These are phyloP conservation scores for Tetraselmis striata DNA, from an alignment of 139 green algal genomes.

Conservation along the genomic window DNA sequence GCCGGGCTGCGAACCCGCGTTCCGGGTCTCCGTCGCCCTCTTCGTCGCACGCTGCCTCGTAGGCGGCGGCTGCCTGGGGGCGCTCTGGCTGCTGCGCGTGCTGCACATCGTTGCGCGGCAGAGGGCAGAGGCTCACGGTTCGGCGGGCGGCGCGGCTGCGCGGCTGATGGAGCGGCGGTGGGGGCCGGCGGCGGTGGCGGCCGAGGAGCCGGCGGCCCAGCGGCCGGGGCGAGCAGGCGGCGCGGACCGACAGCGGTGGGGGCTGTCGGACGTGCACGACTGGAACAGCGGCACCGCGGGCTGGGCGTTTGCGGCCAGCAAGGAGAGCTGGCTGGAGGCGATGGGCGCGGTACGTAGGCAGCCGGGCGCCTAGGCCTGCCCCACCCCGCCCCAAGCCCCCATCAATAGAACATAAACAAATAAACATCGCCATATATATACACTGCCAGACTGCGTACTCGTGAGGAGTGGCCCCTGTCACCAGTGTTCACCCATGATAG, in stretches of 20 bases:
- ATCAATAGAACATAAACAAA: too few relatives aligned
- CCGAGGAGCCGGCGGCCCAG: neutral
- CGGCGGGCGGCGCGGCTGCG: too few relatives aligned
- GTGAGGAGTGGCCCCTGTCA: too few relatives aligned
- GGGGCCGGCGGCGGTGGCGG: too few relatives aligned
- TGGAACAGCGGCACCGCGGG: neutral
- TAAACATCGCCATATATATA: too few relatives aligned
- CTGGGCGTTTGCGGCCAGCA: neutral
- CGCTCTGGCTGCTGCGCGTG: neutral
- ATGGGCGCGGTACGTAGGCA: neutral
- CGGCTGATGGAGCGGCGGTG: neutral
- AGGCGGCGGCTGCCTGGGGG: neutral
- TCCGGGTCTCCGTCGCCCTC: neutral
- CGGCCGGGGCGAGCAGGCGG: neutral
- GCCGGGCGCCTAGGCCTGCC: too few relatives aligned
- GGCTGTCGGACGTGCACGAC: neutral
- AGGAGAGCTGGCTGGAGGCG: neutral
- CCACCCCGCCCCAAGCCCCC: too few relatives aligned
- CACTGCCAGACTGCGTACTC: too few relatives aligned
- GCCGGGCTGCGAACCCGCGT: neutral
- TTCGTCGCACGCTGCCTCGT: neutral
- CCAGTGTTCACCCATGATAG: too few relatives aligned
- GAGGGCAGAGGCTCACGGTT: neutral
- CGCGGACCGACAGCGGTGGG: neutral
- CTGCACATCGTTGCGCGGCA: neutral